Conservation (phyloP, 179 eudicot species). For the Sideroxylon spinosum region DNA sequence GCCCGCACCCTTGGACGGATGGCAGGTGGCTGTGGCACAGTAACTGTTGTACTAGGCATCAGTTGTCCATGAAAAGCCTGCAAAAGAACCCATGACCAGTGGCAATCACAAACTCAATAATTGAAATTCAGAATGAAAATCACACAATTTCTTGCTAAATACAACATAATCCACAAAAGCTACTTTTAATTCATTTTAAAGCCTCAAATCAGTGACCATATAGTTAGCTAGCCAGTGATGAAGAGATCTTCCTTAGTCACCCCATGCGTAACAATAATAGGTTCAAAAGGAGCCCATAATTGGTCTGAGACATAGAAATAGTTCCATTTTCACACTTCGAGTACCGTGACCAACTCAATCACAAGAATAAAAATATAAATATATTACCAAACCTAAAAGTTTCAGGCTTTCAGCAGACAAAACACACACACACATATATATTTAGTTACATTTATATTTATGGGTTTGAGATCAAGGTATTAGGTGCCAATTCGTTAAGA, state of each 20-base stretch:
- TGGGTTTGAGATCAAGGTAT: too few species aligned
- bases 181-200: not conserved
- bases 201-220: not conserved
- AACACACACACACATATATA: not conserved
- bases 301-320: not conserved
- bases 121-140: not conserved
- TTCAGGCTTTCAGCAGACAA: too few species aligned
- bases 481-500: too few species aligned
- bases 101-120: not conserved
- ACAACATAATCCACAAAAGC: not conserved
- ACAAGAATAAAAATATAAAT: not conserved
- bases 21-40: constrained; percentile 70
- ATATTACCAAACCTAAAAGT: too few species aligned
- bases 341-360: constrained; percentile 10
- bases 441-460: not conserved
- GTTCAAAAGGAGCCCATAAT: not conserved
- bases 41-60: constrained; percentile 42
- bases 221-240: not conserved
- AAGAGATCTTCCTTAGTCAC: not conserved
- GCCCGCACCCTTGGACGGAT: constrained; percentile 92
- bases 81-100: constrained; percentile 9
- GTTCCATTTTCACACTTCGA: constrained; percentile 7
- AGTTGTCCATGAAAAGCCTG: constrained; percentile 72
- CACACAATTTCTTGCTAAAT: not conserved
- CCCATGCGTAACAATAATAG: not conserved